Evolutionary conservation across 208 protist species (phyloP), one percentile per base, ranked within the genome.

Genomic region (Phytomonas sp.): DNA sequence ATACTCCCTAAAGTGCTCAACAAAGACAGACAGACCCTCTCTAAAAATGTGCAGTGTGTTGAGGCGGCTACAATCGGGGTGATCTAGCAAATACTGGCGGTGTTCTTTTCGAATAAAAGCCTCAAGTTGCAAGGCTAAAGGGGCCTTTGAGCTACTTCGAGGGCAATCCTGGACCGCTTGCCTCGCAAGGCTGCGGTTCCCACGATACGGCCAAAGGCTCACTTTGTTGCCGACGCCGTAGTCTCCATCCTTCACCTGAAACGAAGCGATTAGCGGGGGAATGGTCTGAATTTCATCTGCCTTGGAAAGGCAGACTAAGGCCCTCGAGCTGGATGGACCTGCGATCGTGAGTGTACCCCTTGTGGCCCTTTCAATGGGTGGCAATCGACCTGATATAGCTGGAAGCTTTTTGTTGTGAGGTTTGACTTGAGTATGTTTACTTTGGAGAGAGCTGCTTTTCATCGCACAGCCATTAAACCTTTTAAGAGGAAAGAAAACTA

Each of bases 1-100:
- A 75, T 92, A 96, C 71, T 96, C 87, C 32, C 80, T 37, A 73
- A 96, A 96, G 76, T 94, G 91, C 40, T 92, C 85, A 60, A 87
- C 77, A 71, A 96, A 78, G 31, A 79, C 84, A 43, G 70, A 77
- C 68, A 96, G 84, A 0, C 81, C 91, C 67, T 96, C 91, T 9
- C 82, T 75, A 59, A 93, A 90, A 66, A 96, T 96, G 62, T 89
- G 86, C 29, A 96, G 75, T 11, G 83, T 93, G 28, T 94, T 85
- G 4, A 69, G 66, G 59, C 85, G 79, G 23, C 85, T 78, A 66
- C 87, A 91, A 62, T 79, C 60, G 1, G 77, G 84, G 60, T 92
- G 84, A 43, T 90, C 85, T 13, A 67, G 68, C n/a, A 87, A 26
- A 67, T 87, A 91, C 65, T 92, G 76, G 46, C 81, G 78, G 56